phyloP scores from a whole-genome alignment of 23 red algal species.

The Agarophyton chilense region DNA sequence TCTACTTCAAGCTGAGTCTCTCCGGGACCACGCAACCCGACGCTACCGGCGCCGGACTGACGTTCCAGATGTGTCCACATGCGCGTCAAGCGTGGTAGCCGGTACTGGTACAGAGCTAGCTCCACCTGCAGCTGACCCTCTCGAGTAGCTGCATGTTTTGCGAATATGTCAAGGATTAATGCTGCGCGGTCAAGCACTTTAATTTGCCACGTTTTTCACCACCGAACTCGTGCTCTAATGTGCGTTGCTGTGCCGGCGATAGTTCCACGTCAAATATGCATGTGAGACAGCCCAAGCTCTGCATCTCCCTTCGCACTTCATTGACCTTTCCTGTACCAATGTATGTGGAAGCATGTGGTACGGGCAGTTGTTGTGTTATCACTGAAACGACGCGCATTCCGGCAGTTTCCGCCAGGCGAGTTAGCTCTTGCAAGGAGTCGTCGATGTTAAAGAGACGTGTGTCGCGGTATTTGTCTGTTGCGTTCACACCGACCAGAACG shows the following conservation, averaged over 20 bases:
- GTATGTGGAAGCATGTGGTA: conserved; percentile 63
- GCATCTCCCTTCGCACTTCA: conserved; percentile 67
- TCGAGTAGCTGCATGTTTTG: conserved; percentile 90
- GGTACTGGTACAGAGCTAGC: conserved; percentile 95
- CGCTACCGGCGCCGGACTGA: conserved; percentile 83
- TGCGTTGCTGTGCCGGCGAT: conserved; percentile 89
- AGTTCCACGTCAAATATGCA: conserved; percentile 92
- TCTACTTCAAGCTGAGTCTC: conserved; percentile 97
- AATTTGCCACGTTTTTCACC: conserved; percentile 76
- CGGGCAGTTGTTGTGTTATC: conserved; percentile 55
- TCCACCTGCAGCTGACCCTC: conserved; percentile 96
- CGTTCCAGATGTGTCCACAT: conserved; percentile 97
- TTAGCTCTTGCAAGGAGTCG: conserved; percentile 83
- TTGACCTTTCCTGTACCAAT: conserved; percentile 94
- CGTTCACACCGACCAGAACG: conserved; percentile 58
- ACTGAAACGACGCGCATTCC: conserved; percentile 87
- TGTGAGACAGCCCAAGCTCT: conserved; percentile 64
- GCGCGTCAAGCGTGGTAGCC: conserved; percentile 88
- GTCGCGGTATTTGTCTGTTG: conserved; percentile 5
- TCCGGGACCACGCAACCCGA: conserved; percentile 91
- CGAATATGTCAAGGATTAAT: conserved; percentile 98
- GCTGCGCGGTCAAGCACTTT: conserved; percentile 98
- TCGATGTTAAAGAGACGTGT: conserved; percentile 50
- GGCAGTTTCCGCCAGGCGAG: conserved; percentile 84
- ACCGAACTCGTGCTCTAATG: conserved; percentile 84